A percentile compares a stretch with the other conserved stretches of the same genome.
Conservation (phyloP, 169 alveolate genomes). For the Babesia sp. region DNA sequence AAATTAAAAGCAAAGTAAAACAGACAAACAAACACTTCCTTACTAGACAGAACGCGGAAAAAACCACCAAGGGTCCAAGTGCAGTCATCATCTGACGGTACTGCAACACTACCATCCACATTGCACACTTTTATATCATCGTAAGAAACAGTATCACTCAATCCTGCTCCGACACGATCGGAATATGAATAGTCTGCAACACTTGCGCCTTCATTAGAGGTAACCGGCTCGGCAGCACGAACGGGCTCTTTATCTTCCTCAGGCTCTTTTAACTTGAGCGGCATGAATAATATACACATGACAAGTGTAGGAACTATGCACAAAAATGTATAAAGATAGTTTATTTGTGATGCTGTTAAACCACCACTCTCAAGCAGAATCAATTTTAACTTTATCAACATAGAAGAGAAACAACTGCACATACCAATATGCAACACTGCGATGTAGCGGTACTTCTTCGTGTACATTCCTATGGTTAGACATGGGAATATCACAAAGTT, state of each 20-base stretch:
- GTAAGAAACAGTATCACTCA: background rate
- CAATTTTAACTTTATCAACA: constrained; percentile 41
- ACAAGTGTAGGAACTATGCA: constrained; percentile 27
- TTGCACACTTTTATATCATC: background rate
- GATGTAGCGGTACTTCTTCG: constrained; percentile 8
- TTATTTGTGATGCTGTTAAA: constrained; percentile 9
- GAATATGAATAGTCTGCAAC: background rate
- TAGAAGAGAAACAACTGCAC: constrained; percentile 41
- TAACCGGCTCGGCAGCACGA: background rate
- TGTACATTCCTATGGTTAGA: constrained; percentile 48
- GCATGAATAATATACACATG: constrained; percentile 17
- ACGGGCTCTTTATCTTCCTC: background rate
- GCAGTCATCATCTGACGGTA: background rate
- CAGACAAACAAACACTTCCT: constrained; percentile 32
- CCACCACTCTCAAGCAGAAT: constrained; percentile 2
- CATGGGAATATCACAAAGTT: constrained; percentile 57
- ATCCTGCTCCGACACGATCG: background rate
- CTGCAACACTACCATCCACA: background rate
- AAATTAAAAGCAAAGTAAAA: constrained; percentile 54
- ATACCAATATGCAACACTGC: constrained; percentile 37
- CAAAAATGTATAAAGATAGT: constrained; percentile 15
- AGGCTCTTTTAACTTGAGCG: background rate
- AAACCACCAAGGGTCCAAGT: constrained; percentile 49
- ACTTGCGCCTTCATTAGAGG: background rate
- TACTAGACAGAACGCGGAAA: background rate